Base-by-base conservation (phyloP, 1,139 yeast genomes). In the Kodamaea derodonti region DNA sequence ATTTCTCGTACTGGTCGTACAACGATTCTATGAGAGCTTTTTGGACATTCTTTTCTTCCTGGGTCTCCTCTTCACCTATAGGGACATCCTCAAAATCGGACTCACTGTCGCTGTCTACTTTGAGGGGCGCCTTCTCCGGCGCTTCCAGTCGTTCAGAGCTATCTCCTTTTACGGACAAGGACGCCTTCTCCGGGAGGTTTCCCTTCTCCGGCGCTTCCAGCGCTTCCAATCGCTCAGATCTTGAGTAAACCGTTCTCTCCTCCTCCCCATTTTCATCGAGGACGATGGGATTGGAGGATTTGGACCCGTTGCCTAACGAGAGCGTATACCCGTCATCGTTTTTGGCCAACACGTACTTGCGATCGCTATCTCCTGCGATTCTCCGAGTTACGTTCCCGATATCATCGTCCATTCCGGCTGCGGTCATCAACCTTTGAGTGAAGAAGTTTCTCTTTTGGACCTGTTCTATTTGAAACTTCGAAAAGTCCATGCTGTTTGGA, bases 251-350 rank as follows among this genome's bases (percentile, higher is more conserved):
- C 6, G 15, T 12, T 14, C 27, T 10, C 14, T 15, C n/a, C 17
- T 43, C 46, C 14, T 47, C 45, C 8, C 51, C 60, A 14, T 56
- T 60, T 15, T 62, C 72, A 34, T 71, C 78, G 14, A 75, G 38
- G 2, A 59, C 52, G 29, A 76, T 68, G 1, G 81, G 77, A 20
- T 67, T 64, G 7, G 61, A 56, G 1, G 62, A 49, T 3, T 73
- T 75, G 16, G 61, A 66, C 3, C 64, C 56, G 1, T 51, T 65
- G 3, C 68, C 73, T 32, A 92, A 65, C 0, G 94, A 79, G 28
- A 94, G 61, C 0, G 94, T 78, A 90, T 95, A 92, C 0, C 98
- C 98, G 45, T 80, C 82, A 7, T 81, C 86, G 31, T 83, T 84
- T 45, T 84, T 77, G 22, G 83, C 73, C 37, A 94, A 69, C 29